Evolutionary conservation across 495 filamentous ascomycete genomes (phyloP).

Genomic region (Penicillium subrubescens): DNA sequence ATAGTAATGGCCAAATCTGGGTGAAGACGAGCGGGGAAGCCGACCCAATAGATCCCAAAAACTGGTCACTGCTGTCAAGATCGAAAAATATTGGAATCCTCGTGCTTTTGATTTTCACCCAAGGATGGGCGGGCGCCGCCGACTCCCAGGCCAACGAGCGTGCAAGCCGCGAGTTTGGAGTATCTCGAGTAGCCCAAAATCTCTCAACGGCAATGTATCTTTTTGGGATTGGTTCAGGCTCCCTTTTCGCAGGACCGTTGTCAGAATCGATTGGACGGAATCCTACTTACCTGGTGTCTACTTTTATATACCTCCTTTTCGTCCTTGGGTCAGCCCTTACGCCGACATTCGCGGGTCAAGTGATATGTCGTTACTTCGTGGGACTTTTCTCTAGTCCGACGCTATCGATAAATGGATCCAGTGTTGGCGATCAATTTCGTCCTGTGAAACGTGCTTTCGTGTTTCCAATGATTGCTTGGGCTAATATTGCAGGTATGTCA

Average conservation of each 20-base stretch:
- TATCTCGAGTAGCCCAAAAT: background rate
- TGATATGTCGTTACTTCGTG: background rate
- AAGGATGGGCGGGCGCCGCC: background rate
- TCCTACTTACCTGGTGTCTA: background rate
- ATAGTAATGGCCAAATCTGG: background rate
- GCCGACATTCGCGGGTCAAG: background rate
- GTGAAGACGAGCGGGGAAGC: background rate
- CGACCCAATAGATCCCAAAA: background rate
- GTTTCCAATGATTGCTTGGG: background rate
- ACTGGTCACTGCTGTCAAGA: background rate
- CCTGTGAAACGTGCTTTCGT: background rate
- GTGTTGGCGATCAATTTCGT: background rate
- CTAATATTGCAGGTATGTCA: background rate
- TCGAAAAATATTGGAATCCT: background rate
- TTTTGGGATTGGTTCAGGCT: background rate
- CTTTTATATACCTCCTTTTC: background rate
- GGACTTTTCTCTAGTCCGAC: slow-evolving; percentile 1
- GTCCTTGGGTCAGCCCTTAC: background rate
- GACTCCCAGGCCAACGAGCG: background rate
- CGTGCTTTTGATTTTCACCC: background rate
- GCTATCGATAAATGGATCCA: slow-evolving; percentile 1
- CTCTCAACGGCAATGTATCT: background rate
- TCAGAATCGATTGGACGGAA: background rate
- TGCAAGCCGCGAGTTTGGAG: background rate
- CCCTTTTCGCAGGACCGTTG: background rate